A percentile compares a stretch with the other conserved stretches of the same genome.
phyloP scores from a whole-genome alignment of 352 stramenopile species.

The Phytophthora sp. region DNA sequence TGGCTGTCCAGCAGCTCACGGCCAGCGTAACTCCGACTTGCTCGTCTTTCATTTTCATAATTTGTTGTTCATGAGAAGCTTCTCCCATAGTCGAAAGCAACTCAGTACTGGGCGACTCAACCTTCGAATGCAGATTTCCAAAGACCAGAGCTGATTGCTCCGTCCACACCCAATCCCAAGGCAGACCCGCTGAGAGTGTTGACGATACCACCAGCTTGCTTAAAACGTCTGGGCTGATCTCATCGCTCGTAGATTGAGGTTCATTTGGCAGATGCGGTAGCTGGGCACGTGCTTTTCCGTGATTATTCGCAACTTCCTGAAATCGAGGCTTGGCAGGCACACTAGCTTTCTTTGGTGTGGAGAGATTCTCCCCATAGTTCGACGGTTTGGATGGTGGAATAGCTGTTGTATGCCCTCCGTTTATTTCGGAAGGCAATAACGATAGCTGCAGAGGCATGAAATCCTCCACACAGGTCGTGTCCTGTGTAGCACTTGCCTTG shows the following conservation, averaged over 20 bases:
- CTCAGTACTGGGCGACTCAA: conserved; percentile 34
- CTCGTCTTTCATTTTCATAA: conserved; percentile 69
- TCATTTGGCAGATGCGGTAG: neutral
- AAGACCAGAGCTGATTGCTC: conserved; percentile 52
- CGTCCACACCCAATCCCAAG: conserved; percentile 66
- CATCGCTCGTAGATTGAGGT: conserved; percentile 3
- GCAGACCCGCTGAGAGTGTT: conserved; percentile 47
- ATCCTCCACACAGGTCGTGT: conserved; percentile 36
- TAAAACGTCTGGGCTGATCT: conserved; percentile 25
- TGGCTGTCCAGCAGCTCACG: conserved; percentile 66
- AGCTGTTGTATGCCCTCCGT: conserved; percentile 10
- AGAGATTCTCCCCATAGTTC: conserved; percentile 6
- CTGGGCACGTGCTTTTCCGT: neutral
- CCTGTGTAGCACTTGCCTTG: conserved; percentile 13
- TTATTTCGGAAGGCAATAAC: conserved; percentile 40
- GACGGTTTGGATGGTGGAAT: conserved; percentile 24
- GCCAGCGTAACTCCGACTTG: conserved; percentile 63
- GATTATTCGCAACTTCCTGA: conserved; percentile 1
- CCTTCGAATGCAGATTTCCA: conserved; percentile 30
- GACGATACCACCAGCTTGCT: conserved; percentile 54
- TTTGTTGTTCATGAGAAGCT: conserved; percentile 52
- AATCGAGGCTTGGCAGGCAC: conserved; percentile 1
- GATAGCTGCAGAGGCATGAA: conserved; percentile 60
- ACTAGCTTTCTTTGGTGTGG: conserved; percentile 17
- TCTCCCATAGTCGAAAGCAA: conserved; percentile 31